phyloP scores from a whole-genome alignment of 495 filamentous ascomycete genomes.

The Annulohypoxylon maeteangense region DNA sequence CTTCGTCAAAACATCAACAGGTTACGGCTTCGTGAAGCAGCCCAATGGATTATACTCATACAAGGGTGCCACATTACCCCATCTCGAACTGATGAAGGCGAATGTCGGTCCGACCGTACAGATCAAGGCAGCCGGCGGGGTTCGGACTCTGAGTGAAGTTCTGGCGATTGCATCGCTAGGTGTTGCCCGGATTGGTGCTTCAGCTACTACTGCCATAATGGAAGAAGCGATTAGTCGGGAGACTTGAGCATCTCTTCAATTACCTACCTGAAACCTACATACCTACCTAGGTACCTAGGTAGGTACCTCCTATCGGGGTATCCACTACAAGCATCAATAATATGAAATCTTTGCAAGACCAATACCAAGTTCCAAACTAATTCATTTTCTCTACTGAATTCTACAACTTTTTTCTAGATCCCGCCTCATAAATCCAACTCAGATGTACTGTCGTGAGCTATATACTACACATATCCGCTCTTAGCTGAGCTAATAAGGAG shows the following conservation, averaged over 20 bases:
- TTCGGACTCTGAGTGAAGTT: conserved; percentile 60
- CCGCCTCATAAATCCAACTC: background rate
- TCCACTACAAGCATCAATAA: background rate
- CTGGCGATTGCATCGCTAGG: conserved; percentile 54
- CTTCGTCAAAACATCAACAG: conserved; percentile 68
- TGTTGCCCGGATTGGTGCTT: conserved; percentile 62
- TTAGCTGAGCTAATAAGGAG: too few species aligned
- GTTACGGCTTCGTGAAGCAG: conserved; percentile 68
- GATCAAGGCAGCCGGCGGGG: conserved; percentile 68
- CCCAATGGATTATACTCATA: conserved; percentile 61
- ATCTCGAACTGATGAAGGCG: conserved; percentile 65
- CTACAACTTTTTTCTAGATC: background rate
- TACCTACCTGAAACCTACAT: background rate
- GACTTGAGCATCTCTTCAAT: conserved; percentile 40
- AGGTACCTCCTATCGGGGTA: too few species aligned
- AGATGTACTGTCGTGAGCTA: too few species aligned
- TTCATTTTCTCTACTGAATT: background rate
- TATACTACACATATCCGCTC: background rate
- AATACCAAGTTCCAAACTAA: too few species aligned
- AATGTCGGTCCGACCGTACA: conserved; percentile 56
- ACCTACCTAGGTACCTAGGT: too few species aligned
- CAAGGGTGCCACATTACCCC: conserved; percentile 58
- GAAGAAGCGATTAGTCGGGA: conserved; percentile 64
- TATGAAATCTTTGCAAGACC: too few species aligned
- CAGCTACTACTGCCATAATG: conserved; percentile 64